These are phyloP conservation scores for Gloeophyllum trabeum DNA, from an alignment of 768 basidiomycete genomes.

Conservation along the genomic window DNA sequence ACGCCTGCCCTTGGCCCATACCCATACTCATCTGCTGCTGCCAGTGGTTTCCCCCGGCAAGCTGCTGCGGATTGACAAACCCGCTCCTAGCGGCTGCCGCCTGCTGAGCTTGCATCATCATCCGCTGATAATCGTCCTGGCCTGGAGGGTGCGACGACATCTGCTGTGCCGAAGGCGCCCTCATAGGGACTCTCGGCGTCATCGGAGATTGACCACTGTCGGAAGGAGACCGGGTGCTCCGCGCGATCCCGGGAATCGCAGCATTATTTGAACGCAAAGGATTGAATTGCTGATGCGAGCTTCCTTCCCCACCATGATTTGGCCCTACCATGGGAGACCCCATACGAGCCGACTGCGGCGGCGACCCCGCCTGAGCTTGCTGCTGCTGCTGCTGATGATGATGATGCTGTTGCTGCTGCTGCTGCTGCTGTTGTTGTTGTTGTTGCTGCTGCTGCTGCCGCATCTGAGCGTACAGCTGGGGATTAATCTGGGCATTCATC, in stretches of 20 bases:
- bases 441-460: constrained; percentile 3
- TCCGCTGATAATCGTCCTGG: constrained; percentile 23
- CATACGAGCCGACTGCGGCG: neutral
- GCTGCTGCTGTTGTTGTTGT: constrained; percentile 9
- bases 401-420: constrained; percentile 7
- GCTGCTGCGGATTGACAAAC: constrained; percentile 16
- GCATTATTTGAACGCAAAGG: constrained; percentile 41
- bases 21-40: constrained; percentile 23
- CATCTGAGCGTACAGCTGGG: neutral
- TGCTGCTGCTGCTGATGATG: constrained; percentile 6
- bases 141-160: constrained; percentile 10
- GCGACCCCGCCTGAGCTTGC: neutral
- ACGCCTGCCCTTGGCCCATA: constrained; percentile 11
- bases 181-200: constrained; percentile 14
- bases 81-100: constrained; percentile 13
- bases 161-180: neutral
- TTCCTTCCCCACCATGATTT: constrained; percentile 9
- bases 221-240: constrained; percentile 67
- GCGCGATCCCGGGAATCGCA: constrained; percentile 62
- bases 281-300: constrained; percentile 32
- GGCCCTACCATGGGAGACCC: neutral
- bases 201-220: constrained; percentile 39
- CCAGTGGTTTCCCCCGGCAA: constrained; percentile 19
- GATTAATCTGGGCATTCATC: neutral
- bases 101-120: constrained; percentile 22